Base-by-base conservation (phyloP, 2,329 filamentous ascomycete genomes). In the Calonectria henricotiae region DNA sequence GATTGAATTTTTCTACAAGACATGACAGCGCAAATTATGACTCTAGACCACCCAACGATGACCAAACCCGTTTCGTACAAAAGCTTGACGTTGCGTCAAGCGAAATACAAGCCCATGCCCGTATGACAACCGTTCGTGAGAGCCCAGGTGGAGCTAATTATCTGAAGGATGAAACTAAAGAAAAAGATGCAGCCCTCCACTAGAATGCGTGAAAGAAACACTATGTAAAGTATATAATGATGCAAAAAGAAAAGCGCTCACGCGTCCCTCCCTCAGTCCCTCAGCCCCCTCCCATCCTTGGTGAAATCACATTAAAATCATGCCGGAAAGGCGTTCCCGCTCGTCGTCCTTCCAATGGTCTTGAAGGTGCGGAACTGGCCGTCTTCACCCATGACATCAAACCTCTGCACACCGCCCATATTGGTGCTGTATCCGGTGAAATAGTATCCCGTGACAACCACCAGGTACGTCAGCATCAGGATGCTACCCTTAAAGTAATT, bases 401-500 rank as follows among this genome's bases (percentile, higher is more conserved):
- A 90, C 44, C 89, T 82, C 68, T 84, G 82, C 70, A 80, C 75
- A 39, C 84, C 84, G 77, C 85, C 84, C 32, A 81, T 78, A 69
- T 84, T 84, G 17, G 85, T 81, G 15, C 85, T 85, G 75, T 80
- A 90, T 32, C 89, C 86, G 63, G 94, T 94, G 69, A 97, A 93
- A 83, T 94, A 98, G 85, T 97, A 99, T 1, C 96, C 96, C 51
- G 94, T 90, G 32, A 98, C 86, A 60, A 99, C 94, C 32, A 98
- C 96, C 27, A 98, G 83, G 81, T 99, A 99, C 39, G 94, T 96
- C 62, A 99, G 86, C 73, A 98, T 91, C 63, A 99, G 87, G 76
- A 98, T 98, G 74, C 94, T 97, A 62, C 96, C 96, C 86, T 99
- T 99, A 90, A 99, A 99, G 83, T 99, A 99, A 83, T 99, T 99